These are phyloP conservation scores for Symbiodinium pilosum DNA, from an alignment of 73 alveolate genomes.

Conservation along the genomic window DNA sequence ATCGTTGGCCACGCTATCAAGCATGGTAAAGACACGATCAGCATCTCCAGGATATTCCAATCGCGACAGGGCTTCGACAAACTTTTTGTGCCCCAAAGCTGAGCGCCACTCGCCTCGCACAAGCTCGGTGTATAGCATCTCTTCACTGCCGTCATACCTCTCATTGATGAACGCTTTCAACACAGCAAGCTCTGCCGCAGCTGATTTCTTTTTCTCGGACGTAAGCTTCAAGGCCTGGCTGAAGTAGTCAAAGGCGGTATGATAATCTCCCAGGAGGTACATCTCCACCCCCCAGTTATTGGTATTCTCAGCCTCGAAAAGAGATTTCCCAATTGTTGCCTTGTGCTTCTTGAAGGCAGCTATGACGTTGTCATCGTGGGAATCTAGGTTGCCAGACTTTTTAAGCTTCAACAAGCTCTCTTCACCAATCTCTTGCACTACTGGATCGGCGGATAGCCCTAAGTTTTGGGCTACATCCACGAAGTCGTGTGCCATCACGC, in stretches of 20 bases:
- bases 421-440: conserved; percentile 64
- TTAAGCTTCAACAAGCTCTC: neutral
- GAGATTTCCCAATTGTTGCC: conserved; percentile 51
- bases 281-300: conserved; percentile 68
- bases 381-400: conserved; percentile 56
- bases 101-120: conserved; percentile 82
- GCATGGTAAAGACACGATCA: conserved; percentile 41
- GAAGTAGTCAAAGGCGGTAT: conserved; percentile 32
- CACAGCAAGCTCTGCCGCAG: conserved; percentile 67
- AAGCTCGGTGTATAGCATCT: conserved; percentile 60
- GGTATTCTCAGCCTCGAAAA: conserved; percentile 64
- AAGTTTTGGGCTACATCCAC: conserved; percentile 47
- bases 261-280: conserved; percentile 52
- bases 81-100: conserved; percentile 66
- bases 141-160: conserved; percentile 56
- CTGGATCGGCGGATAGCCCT: conserved; percentile 53
- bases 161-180: conserved; percentile 40
- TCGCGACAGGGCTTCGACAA: conserved; percentile 38
- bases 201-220: conserved; percentile 50
- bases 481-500: conserved; percentile 17
- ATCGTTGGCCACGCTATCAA: conserved; percentile 75
- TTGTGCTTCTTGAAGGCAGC: conserved; percentile 88
- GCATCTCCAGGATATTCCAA: conserved; percentile 62
- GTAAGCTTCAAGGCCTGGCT: conserved; percentile 55
- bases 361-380: conserved; percentile 44